Conservation (phyloP, 495 filamentous ascomycete species). For the Penicillium crystallinum region DNA sequence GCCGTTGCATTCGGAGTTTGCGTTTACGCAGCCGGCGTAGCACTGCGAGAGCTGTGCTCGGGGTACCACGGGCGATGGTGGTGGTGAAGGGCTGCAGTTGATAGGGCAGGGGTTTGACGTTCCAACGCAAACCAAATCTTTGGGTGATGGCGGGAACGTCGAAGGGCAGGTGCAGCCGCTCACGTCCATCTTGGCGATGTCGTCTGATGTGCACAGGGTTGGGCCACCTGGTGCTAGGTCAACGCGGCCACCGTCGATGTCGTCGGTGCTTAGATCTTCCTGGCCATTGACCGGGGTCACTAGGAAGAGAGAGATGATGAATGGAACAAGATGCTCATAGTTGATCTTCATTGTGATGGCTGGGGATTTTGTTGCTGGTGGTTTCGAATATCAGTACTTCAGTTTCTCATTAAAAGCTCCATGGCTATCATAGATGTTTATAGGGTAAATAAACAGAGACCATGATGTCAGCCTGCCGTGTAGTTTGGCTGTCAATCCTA, state of each 20-base stretch:
- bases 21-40: background rate
- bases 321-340: background rate
- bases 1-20: background rate
- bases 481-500: background rate
- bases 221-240: background rate
- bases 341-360: background rate
- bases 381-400: background rate
- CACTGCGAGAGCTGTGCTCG: background rate
- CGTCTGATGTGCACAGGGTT: background rate
- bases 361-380: background rate
- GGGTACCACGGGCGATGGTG: background rate
- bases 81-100: background rate
- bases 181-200: background rate
- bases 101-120: background rate
- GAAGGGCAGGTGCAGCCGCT: slow-evolving; percentile 1
- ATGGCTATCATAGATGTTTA: background rate
- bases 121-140: background rate
- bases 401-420: background rate
- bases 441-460: background rate
- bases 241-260: background rate
- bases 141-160: background rate
- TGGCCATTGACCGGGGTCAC: background rate
- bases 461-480: slow-evolving; percentile 3
- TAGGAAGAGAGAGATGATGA: background rate
- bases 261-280: background rate